phyloP scores from a whole-genome alignment of 2,329 filamentous ascomycete species.

The Mollisiaceae sp. region DNA sequence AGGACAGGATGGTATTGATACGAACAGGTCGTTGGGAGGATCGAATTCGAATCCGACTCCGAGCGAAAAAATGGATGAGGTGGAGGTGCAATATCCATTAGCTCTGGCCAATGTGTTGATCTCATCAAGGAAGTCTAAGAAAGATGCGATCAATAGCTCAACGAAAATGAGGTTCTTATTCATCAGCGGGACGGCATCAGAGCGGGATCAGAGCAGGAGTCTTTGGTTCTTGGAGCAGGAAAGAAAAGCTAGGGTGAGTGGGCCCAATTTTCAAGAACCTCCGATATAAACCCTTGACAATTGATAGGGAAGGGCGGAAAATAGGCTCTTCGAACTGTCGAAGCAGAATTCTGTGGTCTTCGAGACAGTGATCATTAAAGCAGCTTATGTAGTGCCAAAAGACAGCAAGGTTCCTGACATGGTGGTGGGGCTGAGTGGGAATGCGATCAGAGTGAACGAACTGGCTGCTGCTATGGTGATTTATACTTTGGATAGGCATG shows the following conservation, averaged over 20 bases:
- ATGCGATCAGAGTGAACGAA: conserved; percentile 17
- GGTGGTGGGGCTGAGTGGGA: conserved; percentile 2
- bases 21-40: conserved; percentile 14
- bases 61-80: conserved; percentile 38
- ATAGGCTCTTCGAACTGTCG: conserved; percentile 15
- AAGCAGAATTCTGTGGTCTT: conserved; percentile 10
- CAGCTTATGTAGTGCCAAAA: conserved; percentile 11
- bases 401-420: conserved; percentile 9
- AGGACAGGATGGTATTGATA: background rate
- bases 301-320: conserved; percentile 19
- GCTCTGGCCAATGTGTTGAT: conserved; percentile 15
- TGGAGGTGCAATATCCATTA: conserved; percentile 23
- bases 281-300: conserved; percentile 1
- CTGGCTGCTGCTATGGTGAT: conserved; percentile 24
- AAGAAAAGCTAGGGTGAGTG: conserved; percentile 39
- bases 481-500: conserved; percentile 18
- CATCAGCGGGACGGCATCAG: conserved; percentile 45
- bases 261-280: background rate
- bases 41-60: conserved; percentile 16
- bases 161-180: conserved; percentile 48
- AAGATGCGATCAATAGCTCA: conserved; percentile 17
- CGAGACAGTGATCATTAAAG: conserved; percentile 16
- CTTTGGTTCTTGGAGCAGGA: conserved; percentile 48
- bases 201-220: conserved; percentile 46
- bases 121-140: background rate